Base-by-base conservation (phyloP, 768 basidiomycete genomes). In the Boletus pseudo-olivaceus region DNA sequence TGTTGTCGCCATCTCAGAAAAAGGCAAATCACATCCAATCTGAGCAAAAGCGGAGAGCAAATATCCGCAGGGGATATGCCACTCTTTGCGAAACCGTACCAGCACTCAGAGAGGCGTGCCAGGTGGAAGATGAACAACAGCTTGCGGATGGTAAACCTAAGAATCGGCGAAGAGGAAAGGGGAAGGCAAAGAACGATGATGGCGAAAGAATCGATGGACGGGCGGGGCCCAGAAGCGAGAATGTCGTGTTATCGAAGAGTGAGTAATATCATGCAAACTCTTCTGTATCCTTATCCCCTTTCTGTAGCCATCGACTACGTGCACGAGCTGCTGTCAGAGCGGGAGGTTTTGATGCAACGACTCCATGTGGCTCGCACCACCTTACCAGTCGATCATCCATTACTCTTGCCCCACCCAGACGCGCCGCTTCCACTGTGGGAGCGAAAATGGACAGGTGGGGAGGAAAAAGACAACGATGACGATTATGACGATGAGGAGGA, bases 1-100 rank as follows among this genome's bases (percentile, higher is more conserved):
- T 93, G 26, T 79, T 95, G 26, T 85, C 87, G 2, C 82, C 89
- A 0, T 85, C 87, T 2, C 90, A 94, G 76, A 95, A 95, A 68
- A 91, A 94, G 67, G 88, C 88, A 38, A 95, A 95, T 63, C 93
- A 97, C 65, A 96, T 97, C 60, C 88, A 91, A 62, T 89, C 87
- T 2, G 94, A 97, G 73, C 93, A 96, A 75, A 95, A 95, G 70
- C 85, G 94, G 26, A 83, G 94, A 32, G 91, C 91, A 14, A 94
- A 93, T 62, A 96, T 97, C 48, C 80, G 92, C 11, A 74, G 85
- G 37, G 94, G 93, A 11, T 96, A 96, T 67, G 93, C 95, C 62
- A 84, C 87, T 7, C 77, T 97, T 0, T 94, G 93, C 63, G 86
- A 87, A 26, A 82, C 83, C 27, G 86, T 97, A 0, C 94, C 94